Evolutionary conservation across 1,284 basidiomycete genomes (phyloP), one percentile per base, ranked within the genome.

Genomic region (Cutaneotrichosporon cyanovorans): DNA sequence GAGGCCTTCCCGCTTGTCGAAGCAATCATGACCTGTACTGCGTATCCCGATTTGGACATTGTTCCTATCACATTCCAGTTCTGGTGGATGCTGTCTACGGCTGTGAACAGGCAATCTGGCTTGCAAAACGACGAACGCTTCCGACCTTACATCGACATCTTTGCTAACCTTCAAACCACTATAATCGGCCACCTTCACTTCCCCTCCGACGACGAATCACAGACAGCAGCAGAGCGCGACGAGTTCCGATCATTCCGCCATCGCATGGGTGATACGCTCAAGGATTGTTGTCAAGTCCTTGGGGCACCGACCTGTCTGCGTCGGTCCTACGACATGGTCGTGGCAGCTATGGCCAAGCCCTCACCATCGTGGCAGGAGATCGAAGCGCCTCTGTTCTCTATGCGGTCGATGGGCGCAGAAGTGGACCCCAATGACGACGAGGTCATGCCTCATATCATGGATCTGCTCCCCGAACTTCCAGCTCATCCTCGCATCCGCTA

Each of bases 61-160:
- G 93, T 96, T 30, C 88, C 87, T 14, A 95, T 98, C 71, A 98
- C 95, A 8, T 96, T 98, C 77, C 83, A 86, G 37, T 98, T 98
- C 77, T 99, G 95, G 95, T 92, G 90, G 80, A 83, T 84, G 22
- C 82, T 93, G 33, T 84, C 89, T 8, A 81, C 85, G 60, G 82
- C 80, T 46, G 80, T 95, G 34, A 83, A 83, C 46, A 59, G 60
- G 23, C 62, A 62, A 7, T 61, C 59, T 10, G 45, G 55, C 6
- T 36, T 46, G 11, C 49, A 59, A 4, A 16, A 37, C 15, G 57
- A 66, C 35, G 59, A 60, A n/a, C 45, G 39, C 15, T 39, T 60
- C 32, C 47, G 53, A 38, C 67, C 69, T 2, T 86, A 96, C 64
- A 59, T 83, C 40, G 81, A 87, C 42, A 82, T 92, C 37, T 98